These are phyloP conservation scores for Bocquillonia castaneifolia DNA, from an alignment of 441 rosid genomes.

Conservation along the genomic window DNA sequence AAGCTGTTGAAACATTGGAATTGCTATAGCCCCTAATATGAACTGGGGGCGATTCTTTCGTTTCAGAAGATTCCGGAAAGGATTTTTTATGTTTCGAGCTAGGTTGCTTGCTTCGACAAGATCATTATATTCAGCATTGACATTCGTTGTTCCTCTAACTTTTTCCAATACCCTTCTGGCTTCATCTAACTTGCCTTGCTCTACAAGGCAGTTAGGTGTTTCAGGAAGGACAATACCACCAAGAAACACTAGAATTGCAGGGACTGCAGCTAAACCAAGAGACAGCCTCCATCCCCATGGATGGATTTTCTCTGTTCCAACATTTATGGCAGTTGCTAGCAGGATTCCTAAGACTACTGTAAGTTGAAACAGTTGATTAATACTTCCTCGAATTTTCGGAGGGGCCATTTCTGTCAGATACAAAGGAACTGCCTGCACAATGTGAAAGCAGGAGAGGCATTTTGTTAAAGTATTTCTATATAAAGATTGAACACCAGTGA, in stretches of 20 bases:
- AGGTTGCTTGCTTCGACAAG: constrained; percentile 74
- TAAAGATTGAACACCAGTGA: no score
- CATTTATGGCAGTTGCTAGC: constrained; percentile 66
- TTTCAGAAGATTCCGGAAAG: constrained; percentile 62
- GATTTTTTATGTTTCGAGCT: constrained; percentile 57
- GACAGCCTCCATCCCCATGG: constrained; percentile 96
- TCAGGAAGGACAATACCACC: constrained; percentile 72
- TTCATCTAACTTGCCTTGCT: constrained; percentile 67
- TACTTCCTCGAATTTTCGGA: constrained; percentile 66
- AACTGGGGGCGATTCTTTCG: constrained; percentile 77
- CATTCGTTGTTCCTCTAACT: constrained; percentile 62
- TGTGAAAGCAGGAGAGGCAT: neutral
- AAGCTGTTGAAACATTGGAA: constrained; percentile 84
- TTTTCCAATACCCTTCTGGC: constrained; percentile 57
- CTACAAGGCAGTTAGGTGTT: constrained; percentile 86
- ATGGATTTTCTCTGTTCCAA: constrained; percentile 61
- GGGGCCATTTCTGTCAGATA: constrained; percentile 89
- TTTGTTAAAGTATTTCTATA: neutral
- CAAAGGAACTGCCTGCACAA: constrained; percentile 66
- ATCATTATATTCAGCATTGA: constrained; percentile 74
- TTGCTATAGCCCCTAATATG: constrained; percentile 65
- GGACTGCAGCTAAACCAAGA: constrained; percentile 72
- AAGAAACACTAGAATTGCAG: constrained; percentile 67
- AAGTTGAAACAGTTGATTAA: constrained; percentile 77
- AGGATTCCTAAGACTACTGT: constrained; percentile 74